phyloP scores from a whole-genome alignment of 2,329 filamentous ascomycete species.

The Hyphodiscus sp. region DNA sequence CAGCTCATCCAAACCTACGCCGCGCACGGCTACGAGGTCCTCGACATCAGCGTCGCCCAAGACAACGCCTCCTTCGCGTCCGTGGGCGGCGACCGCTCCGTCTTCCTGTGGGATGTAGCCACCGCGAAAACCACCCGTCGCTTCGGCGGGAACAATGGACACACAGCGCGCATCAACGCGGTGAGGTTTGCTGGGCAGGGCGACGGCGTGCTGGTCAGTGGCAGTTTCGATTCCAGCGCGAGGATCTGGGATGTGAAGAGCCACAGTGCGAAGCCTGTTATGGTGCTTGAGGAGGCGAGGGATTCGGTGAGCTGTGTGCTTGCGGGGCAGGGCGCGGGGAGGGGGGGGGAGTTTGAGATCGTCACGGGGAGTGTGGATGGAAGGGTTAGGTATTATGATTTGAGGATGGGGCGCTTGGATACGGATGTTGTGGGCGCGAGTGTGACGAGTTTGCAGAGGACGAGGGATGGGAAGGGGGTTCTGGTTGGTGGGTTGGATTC shows the following conservation, averaged over 20 bases:
- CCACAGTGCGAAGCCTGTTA: constrained; percentile 54
- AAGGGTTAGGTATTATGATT: constrained; percentile 72
- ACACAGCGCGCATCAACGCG: constrained; percentile 58
- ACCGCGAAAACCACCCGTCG: constrained; percentile 71
- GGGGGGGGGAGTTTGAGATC: constrained; percentile 46
- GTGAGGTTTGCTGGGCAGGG: constrained; percentile 72
- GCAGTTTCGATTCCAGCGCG: constrained; percentile 69
- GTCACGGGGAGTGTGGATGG: constrained; percentile 79
- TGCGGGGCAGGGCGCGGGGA: constrained; percentile 9
- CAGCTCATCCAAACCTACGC: constrained; percentile 78
- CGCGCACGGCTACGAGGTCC: constrained; percentile 87
- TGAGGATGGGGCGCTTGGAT: constrained; percentile 65
- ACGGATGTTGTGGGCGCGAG: constrained; percentile 63
- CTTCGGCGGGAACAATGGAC: constrained; percentile 50
- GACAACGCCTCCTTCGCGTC: constrained; percentile 84
- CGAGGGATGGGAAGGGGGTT: constrained; percentile 66
- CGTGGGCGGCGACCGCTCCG: constrained; percentile 81
- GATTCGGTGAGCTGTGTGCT: constrained; percentile 51
- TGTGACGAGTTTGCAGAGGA: constrained; percentile 70
- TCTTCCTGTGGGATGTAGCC: constrained; percentile 92
- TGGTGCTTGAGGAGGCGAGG: constrained; percentile 65
- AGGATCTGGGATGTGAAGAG: constrained; percentile 66
- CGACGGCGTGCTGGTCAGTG: constrained; percentile 66
- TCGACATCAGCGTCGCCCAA: constrained; percentile 65
- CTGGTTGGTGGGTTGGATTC: constrained; percentile 73